Conservation (phyloP, 1,139 yeast species). For the Saccharomyces hybrid region DNA sequence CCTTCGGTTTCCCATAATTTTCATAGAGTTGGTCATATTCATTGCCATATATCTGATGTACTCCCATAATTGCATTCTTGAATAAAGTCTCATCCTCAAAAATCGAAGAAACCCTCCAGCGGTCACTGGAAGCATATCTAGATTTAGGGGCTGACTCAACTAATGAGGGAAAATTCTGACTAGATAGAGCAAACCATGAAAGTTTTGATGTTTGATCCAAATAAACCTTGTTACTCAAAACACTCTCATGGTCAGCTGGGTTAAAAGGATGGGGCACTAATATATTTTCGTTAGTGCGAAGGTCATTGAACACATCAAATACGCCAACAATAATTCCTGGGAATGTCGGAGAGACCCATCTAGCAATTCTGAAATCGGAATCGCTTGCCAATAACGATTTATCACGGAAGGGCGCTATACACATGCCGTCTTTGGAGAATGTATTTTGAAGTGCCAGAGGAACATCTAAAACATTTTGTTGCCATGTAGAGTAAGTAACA, state of each 20-base stretch:
- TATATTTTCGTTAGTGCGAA: slow-evolving; percentile 28
- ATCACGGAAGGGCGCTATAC: slow-evolving; percentile 80
- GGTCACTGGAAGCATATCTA: slow-evolving; percentile 43
- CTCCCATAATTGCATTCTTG: slow-evolving; percentile 32
- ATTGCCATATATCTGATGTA: background rate
- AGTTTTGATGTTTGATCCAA: slow-evolving; percentile 57
- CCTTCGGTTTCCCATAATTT: slow-evolving; percentile 6
- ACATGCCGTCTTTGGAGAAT: slow-evolving; percentile 59
- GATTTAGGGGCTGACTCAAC: slow-evolving; percentile 74
- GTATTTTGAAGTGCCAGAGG: slow-evolving; percentile 50
- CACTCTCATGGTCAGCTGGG: slow-evolving; percentile 24
- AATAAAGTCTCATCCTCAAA: slow-evolving; percentile 31
- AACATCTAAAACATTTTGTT: slow-evolving; percentile 69
- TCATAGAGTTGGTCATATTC: slow-evolving; percentile 12
- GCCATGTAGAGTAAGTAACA: slow-evolving; percentile 86
- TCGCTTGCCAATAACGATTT: slow-evolving; percentile 62
- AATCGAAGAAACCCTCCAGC: slow-evolving; percentile 37
- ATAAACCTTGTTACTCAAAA: slow-evolving; percentile 42
- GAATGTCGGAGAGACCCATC: slow-evolving; percentile 57
- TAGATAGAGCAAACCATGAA: slow-evolving; percentile 87
- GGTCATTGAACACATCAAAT: slow-evolving; percentile 31
- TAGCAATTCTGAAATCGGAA: slow-evolving; percentile 55
- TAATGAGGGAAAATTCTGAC: slow-evolving; percentile 65
- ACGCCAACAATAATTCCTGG: slow-evolving; percentile 30
- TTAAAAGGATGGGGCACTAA: slow-evolving; percentile 60